Evolutionary conservation across 371 early-diverging fungal genomes (phyloP).

Genomic region (Nematocida sp.): DNA sequence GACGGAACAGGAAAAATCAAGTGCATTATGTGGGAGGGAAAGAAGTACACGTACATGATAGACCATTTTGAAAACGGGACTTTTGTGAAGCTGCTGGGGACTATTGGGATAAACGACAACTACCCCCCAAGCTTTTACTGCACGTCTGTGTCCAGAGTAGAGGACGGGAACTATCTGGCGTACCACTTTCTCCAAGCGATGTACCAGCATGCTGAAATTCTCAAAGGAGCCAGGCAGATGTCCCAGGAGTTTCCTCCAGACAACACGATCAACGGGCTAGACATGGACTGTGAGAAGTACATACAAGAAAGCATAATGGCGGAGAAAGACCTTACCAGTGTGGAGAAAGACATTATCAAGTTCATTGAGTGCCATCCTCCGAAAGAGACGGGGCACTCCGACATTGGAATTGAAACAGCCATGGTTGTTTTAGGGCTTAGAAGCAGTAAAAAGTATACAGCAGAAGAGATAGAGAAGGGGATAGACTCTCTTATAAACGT

Average conservation of each 20-base stretch:
- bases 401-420: not conserved
- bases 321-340: no score
- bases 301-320: no score
- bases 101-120: not conserved
- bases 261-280: not conserved
- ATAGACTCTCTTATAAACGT: not conserved
- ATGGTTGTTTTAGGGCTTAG: not conserved
- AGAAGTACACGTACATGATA: no score
- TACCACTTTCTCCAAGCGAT: constrained; percentile 25
- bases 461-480: not conserved
- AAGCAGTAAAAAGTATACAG: not conserved
- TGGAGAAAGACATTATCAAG: not conserved
- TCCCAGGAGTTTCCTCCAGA: not conserved
- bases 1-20: constrained; percentile 28
- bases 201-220: not conserved
- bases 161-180: constrained; percentile 30
- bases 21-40: constrained; percentile 1
- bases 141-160: not conserved
- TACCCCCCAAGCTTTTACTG: not conserved
- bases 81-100: constrained; percentile 1
- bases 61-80: no score
- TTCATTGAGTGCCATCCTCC: not conserved
- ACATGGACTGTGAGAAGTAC: not conserved
- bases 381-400: not conserved
- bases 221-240: not conserved